phyloP scores from a whole-genome alignment of 2,329 filamentous ascomycete species.

The Balansia obtecta region DNA sequence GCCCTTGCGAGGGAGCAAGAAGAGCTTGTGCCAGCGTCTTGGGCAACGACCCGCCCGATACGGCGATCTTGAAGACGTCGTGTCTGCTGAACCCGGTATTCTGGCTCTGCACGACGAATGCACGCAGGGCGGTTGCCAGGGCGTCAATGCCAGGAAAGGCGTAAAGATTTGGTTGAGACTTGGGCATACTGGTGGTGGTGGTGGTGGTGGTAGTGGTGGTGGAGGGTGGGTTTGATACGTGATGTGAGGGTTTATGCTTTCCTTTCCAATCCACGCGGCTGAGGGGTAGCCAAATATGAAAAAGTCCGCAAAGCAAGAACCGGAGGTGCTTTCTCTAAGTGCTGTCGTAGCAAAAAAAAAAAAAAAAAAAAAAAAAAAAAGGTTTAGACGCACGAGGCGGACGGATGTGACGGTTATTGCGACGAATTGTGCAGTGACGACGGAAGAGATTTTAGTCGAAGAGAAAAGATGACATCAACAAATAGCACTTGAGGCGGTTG shows the following conservation, averaged over 20 bases:
- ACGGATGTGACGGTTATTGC: no score
- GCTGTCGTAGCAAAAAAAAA: no score
- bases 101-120: constrained; percentile 74
- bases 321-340: no score
- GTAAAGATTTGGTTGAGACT: constrained; percentile 59
- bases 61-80: constrained; percentile 74
- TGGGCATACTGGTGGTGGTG: constrained; percentile 35
- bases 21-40: constrained; percentile 78
- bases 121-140: constrained; percentile 65
- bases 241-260: not conserved
- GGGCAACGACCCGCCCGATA: constrained; percentile 89
- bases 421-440: no score
- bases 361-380: no score
- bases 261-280: not conserved
- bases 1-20: constrained; percentile 39
- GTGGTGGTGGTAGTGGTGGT: no score
- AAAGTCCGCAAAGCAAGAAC: no score
- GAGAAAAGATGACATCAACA: no score
- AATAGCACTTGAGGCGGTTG: no score
- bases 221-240: not conserved
- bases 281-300: not conserved
- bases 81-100: constrained; percentile 70
- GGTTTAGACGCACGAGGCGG: no score
- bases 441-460: no score
- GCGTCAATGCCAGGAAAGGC: constrained; percentile 58